These are phyloP conservation scores for Diutina rugosa DNA, from an alignment of 1,139 yeast genomes.

Conservation along the genomic window DNA sequence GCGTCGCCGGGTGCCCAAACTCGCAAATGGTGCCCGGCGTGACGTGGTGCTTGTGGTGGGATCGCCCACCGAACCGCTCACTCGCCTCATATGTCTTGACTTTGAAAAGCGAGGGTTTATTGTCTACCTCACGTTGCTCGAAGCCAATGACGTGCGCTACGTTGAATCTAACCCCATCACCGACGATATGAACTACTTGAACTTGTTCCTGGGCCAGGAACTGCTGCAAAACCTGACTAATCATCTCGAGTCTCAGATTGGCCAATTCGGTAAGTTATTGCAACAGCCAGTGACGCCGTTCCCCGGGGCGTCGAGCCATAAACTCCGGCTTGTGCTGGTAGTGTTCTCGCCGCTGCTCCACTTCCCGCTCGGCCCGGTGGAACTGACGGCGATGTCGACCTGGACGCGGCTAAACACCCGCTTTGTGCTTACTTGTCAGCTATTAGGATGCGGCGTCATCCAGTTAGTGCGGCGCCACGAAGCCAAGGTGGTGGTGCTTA, in stretches of 20 bases:
- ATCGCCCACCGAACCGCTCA: slow-evolving; percentile 65
- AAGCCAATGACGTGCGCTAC: slow-evolving; percentile 47
- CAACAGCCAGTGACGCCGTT: slow-evolving; percentile 30
- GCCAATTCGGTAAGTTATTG: slow-evolving; percentile 14
- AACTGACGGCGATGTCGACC: slow-evolving; percentile 35
- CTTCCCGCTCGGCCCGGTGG: slow-evolving; percentile 61
- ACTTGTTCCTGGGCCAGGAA: slow-evolving; percentile 11
- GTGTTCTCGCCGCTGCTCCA: slow-evolving; percentile 51
- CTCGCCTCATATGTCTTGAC: slow-evolving; percentile 58
- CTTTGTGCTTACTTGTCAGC: slow-evolving; percentile 29
- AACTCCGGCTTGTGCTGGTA: slow-evolving; percentile 40
- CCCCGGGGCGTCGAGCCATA: slow-evolving; percentile 41
- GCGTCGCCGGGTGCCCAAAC: slow-evolving; percentile 45
- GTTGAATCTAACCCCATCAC: slow-evolving; percentile 46
- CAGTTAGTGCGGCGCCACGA: slow-evolving; percentile 38
- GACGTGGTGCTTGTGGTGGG: slow-evolving; percentile 69
- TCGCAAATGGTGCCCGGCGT: slow-evolving; percentile 58
- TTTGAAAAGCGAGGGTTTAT: slow-evolving; percentile 70
- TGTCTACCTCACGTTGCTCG: slow-evolving; percentile 61
- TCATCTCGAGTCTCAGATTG: slow-evolving; percentile 10
- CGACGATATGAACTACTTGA: slow-evolving; percentile 34
- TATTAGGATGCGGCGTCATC: slow-evolving; percentile 45
- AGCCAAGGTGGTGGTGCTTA: slow-evolving; percentile 21
- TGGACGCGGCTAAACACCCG: slow-evolving; percentile 43
- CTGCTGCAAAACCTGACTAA: background rate